Evolutionary conservation across 1,284 basidiomycete genomes (phyloP).

Genomic region (Heterobasidion irregulare): DNA sequence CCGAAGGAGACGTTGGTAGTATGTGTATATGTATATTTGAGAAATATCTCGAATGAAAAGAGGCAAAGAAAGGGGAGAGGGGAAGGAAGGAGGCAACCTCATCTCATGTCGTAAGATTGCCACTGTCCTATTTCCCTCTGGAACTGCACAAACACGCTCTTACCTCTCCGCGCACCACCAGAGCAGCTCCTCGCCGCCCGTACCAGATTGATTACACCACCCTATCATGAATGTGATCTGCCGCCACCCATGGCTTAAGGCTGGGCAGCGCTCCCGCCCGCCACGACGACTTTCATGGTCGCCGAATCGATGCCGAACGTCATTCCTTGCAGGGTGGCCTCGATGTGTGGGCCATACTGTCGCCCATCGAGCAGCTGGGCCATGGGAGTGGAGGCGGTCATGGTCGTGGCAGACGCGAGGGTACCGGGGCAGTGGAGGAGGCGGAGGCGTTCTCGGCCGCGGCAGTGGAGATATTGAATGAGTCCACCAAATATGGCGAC

Average conservation of each 20-base stretch:
- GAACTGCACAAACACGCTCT: neutral
- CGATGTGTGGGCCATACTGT: neutral
- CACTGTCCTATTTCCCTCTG: neutral
- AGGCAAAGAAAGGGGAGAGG: too few relatives aligned
- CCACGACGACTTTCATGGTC: constrained; percentile 41
- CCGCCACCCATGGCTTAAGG: constrained; percentile 8
- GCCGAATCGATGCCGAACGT: constrained; percentile 17
- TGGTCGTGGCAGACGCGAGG: constrained; percentile 43
- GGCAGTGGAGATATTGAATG: constrained; percentile 38
- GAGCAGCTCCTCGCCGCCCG: neutral
- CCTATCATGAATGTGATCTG: neutral
- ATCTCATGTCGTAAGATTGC: too few relatives aligned
- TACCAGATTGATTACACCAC: neutral
- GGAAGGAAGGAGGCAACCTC: too few relatives aligned
- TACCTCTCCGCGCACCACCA: neutral
- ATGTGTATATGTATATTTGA: too few relatives aligned
- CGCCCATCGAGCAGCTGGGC: constrained; percentile 27
- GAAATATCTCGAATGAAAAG: too few relatives aligned
- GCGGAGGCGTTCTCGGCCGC: constrained; percentile 32
- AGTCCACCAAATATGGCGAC: constrained; percentile 32
- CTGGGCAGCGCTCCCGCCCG: constrained; percentile 29
- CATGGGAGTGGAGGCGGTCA: constrained; percentile 39
- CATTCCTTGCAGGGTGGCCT: neutral
- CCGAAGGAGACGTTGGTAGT: neutral
- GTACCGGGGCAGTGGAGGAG: constrained; percentile 41